A percentile compares a stretch with the other conserved stretches of the same genome.
These are phyloP conservation scores for Saxophila tyrrhenica DNA, from an alignment of 495 filamentous ascomycete species.

Conservation along the genomic window DNA sequence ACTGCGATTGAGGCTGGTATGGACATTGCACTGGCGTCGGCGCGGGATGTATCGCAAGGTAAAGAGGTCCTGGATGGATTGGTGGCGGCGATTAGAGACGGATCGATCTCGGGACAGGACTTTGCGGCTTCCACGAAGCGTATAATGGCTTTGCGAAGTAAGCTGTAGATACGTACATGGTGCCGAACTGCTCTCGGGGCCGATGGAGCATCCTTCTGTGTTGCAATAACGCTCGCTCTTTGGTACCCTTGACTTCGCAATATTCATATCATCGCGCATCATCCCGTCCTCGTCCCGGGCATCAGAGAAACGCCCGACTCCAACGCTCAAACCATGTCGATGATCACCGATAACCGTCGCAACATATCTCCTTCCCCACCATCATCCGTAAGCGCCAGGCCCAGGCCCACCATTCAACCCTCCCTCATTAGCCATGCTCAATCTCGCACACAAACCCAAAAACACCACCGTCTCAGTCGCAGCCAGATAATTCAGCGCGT, in stretches of 20 bases:
- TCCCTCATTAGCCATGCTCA: slow-evolving; percentile 65
- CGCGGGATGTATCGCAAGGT: background rate
- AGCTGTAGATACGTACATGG: background rate
- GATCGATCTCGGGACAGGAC: background rate
- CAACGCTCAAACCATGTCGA: background rate
- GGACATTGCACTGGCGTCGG: background rate
- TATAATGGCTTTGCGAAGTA: background rate
- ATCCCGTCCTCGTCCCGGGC: too few relatives aligned
- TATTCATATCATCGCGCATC: too few relatives aligned
- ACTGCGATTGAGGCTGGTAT: background rate
- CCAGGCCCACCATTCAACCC: slow-evolving; percentile 23
- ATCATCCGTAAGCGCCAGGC: background rate
- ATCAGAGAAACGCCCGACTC: too few relatives aligned
- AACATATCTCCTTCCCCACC: too few relatives aligned
- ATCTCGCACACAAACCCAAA: slow-evolving; percentile 66
- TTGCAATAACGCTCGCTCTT: too few relatives aligned
- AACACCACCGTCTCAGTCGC: slow-evolving; percentile 95
- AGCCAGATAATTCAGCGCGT: slow-evolving; percentile 91
- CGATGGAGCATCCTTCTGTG: too few relatives aligned
- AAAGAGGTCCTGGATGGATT: background rate
- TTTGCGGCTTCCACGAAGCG: background rate
- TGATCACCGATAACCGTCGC: too few relatives aligned
- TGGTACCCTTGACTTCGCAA: too few relatives aligned
- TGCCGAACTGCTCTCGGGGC: background rate
- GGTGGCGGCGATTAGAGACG: background rate